Base-by-base conservation (phyloP, 192 early-diverging fungal genomes). In the Paraglomus brasilianum region DNA sequence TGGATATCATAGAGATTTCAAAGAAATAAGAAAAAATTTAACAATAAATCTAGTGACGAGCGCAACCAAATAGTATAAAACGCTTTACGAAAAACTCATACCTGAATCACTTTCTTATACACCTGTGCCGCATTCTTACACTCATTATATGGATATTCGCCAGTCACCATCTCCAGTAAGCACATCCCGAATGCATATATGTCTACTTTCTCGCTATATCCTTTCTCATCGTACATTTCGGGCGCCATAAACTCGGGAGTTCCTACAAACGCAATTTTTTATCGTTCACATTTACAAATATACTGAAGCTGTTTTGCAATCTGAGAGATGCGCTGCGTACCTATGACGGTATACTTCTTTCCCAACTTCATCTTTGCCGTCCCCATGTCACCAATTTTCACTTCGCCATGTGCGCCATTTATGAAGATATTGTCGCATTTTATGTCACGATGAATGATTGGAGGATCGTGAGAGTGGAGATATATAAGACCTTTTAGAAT, bases 341-440 rank as follows among this genome's bases (percentile, higher is more conserved):
- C 92, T 66, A 93, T 90, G 30, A 93, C 84, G 2, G 89, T 93
- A 65, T 91, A 93, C 68, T 92, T 89, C 66, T 93, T 91, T 60
- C 90, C 89, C 52, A 87, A 73, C 67, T 92, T 93, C 91, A 93
- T 91, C 70, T 91, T 89, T 21, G 92, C 92, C 15, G 89, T 89
- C 21, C 91, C 91, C 85, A 92, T 89, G 71, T 92, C 91, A 39
- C 91, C 91, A 70, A 92, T 91, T 72, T 92, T 92, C 60, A 90
- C 89, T 70, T 90, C 89, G 5, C 91, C 91, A 73, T 92, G 88
- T 1, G 87, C 87, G 22, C 91, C 91, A 75, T 92, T 92, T 65
- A 92, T 92, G 64, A 92, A 92, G 56, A 92, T 92, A 53, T 92
- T 92, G 67, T 92, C 91, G 62, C 90, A 92, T 75, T 91, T 90